Conservation (phyloP, 257 asterid species). For the Linderniella brevidens region DNA sequence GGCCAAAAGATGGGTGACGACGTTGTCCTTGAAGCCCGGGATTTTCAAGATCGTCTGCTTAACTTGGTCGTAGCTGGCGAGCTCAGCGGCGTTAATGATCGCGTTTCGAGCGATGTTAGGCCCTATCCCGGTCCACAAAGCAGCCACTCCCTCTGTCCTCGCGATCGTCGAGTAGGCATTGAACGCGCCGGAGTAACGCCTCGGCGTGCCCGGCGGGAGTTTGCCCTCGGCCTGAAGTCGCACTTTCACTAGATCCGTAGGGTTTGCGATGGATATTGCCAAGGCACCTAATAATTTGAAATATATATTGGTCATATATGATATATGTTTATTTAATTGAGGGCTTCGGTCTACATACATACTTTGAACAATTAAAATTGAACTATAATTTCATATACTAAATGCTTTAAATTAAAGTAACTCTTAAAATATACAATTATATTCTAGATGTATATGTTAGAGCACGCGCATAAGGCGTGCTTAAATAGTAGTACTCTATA, state of each 20-base stretch:
- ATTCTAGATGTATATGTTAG: too few species aligned
- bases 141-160: conserved; percentile 72
- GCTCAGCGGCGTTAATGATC: conserved; percentile 91
- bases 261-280: conserved; percentile 74
- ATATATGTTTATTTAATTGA: too few species aligned
- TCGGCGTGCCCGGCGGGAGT: conserved; percentile 81
- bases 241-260: conserved; percentile 97
- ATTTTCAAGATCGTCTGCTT: conserved; percentile 83
- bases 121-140: conserved; percentile 93
- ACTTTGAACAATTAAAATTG: too few species aligned
- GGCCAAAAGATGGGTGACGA: conserved; percentile 67
- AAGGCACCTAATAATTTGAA: conserved; percentile 59
- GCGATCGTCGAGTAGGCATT: conserved; percentile 84
- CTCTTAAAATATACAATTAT: too few species aligned
- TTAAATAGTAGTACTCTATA: too few species aligned
- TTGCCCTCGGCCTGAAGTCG: conserved; percentile 97
- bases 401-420: too few species aligned
- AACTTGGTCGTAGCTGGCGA: conserved; percentile 98
- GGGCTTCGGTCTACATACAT: too few species aligned
- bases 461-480: too few species aligned
- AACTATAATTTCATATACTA: too few species aligned
- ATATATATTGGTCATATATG: conserved; percentile 7
- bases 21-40: conserved; percentile 95
- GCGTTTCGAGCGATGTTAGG: conserved; percentile 96
- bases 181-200: conserved; percentile 89